phyloP scores from a whole-genome alignment of 305 asterid species.

The Fraxinus baroniana region DNA sequence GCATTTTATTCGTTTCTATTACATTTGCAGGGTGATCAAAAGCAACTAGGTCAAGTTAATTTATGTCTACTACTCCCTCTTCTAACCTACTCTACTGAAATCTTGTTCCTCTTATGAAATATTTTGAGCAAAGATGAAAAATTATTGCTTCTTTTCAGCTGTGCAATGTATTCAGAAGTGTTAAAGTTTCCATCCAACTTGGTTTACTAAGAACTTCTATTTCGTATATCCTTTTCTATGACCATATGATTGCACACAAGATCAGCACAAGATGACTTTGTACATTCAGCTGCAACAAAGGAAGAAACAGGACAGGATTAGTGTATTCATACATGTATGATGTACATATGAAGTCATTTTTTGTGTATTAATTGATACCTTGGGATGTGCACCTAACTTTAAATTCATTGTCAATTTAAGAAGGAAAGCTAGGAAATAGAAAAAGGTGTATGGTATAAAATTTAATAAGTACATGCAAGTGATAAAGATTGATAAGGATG shows the following conservation, averaged over 20 bases:
- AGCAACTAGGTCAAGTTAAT: background rate
- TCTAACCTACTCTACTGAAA: background rate
- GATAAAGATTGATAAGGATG: background rate
- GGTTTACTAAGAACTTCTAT: background rate
- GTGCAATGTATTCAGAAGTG: background rate
- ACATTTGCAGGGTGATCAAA: background rate
- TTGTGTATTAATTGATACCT: background rate
- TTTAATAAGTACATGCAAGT: background rate
- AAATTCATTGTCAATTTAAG: background rate
- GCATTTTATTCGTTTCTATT: background rate
- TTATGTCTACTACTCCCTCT: background rate
- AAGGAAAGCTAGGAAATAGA: background rate
- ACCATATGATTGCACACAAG: background rate
- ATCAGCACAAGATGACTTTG: background rate
- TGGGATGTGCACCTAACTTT: background rate
- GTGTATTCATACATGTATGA: background rate
- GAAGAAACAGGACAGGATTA: constrained; percentile 2
- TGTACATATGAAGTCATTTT: background rate
- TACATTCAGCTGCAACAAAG: background rate
- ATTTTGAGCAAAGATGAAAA: background rate
- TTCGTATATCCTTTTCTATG: background rate
- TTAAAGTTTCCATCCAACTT: background rate
- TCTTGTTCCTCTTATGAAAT: background rate
- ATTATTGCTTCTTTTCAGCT: background rate
- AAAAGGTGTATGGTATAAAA: background rate